Evolutionary conservation across 371 early-diverging fungal species (phyloP).

Genomic region (Mortierella sp.): DNA sequence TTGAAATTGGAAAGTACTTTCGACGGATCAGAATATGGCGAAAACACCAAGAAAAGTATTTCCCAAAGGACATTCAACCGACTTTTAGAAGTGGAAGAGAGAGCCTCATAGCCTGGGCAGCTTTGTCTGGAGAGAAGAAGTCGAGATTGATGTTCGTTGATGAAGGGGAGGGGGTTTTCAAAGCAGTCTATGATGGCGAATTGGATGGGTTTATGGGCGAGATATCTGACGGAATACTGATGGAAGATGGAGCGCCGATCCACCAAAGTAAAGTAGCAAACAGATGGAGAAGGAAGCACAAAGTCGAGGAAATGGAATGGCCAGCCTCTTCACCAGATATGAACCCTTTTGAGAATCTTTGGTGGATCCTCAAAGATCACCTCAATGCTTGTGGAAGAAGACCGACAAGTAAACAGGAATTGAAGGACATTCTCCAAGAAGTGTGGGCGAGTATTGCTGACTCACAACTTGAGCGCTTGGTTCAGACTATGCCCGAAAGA

Average conservation of each 20-base stretch:
- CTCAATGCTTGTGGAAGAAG: not conserved
- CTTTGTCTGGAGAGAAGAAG: not conserved
- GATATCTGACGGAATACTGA: not conserved
- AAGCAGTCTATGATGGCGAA: not conserved
- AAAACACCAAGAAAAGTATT: not conserved
- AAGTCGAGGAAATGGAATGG: not conserved
- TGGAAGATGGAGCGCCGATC: constrained; percentile 2
- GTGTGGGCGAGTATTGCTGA: not conserved
- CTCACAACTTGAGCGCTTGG: not conserved
- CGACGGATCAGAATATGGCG: not conserved
- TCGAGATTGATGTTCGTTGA: not conserved
- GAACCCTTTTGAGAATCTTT: not conserved
- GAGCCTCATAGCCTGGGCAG: not conserved
- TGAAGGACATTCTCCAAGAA: not conserved
- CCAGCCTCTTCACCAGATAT: not conserved
- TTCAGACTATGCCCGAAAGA: not conserved
- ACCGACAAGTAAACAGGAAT: not conserved
- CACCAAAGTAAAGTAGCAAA: not conserved
- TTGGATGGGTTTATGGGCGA: not conserved
- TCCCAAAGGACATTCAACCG: not conserved
- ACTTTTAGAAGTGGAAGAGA: not conserved
- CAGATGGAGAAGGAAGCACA: not conserved
- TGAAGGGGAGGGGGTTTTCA: too few species aligned
- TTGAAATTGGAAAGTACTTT: too few species aligned
- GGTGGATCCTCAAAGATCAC: not conserved